These are phyloP conservation scores for Peronospora destructor DNA, from an alignment of 352 stramenopile species.

Conservation along the genomic window DNA sequence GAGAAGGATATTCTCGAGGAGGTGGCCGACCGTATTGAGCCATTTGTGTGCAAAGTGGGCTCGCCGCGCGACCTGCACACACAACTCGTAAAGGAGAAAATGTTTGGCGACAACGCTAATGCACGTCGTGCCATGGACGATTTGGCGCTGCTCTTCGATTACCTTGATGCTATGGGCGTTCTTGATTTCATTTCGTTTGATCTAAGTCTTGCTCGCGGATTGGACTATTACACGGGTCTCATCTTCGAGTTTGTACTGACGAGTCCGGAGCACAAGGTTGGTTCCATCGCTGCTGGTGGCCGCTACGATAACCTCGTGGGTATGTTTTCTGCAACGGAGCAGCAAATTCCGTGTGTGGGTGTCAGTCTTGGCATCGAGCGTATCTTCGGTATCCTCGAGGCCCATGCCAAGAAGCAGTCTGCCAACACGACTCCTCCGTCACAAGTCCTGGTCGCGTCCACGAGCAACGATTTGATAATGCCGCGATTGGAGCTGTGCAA, in stretches of 20 bases:
- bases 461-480: slow-evolving; percentile 60
- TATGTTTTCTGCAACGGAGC: slow-evolving; percentile 93
- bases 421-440: slow-evolving; percentile 35
- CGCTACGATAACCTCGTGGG: slow-evolving; percentile 98
- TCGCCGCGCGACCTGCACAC: slow-evolving; percentile 82
- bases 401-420: slow-evolving; percentile 71
- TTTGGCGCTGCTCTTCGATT: slow-evolving; percentile 93
- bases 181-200: slow-evolving; percentile 94
- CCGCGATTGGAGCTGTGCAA: slow-evolving; percentile 70
- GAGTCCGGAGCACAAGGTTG: slow-evolving; percentile 86
- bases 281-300: slow-evolving; percentile 95
- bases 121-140: slow-evolving; percentile 86
- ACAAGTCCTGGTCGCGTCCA: slow-evolving; percentile 93
- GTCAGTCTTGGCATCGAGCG: slow-evolving; percentile 98
- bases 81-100: slow-evolving; percentile 59
- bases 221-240: slow-evolving; percentile 99
- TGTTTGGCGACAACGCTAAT: slow-evolving; percentile 88
- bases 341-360: slow-evolving; percentile 96
- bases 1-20: slow-evolving; percentile 91
- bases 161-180: slow-evolving; percentile 95
- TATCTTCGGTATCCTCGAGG: slow-evolving; percentile 97
- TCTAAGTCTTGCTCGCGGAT: slow-evolving; percentile 92
- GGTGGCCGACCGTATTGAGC: slow-evolving; percentile 92
- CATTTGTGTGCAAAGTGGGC: slow-evolving; percentile 90
- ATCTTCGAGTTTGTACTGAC: slow-evolving; percentile 98